Percentiles rank a stretch among this genome's conserved stretches.
Evolutionary conservation across 148 eudicot species (phyloP).

Genomic region (Pharnaceum exiguum): DNA sequence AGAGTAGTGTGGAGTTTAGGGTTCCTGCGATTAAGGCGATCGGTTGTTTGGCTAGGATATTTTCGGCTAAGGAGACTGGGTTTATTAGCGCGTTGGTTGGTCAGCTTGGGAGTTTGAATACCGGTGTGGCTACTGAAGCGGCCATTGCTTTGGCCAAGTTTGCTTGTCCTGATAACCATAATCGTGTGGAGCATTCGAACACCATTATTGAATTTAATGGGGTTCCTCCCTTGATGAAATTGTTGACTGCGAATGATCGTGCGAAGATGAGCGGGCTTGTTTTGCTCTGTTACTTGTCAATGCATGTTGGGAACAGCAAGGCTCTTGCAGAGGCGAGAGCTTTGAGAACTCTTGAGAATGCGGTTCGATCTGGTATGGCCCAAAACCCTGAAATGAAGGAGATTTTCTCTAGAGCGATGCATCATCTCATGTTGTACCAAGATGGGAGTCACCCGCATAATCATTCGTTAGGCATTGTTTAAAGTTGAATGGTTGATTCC

Average conservation of each 20-base stretch:
- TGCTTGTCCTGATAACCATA: constrained; percentile 48
- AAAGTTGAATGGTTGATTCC: constrained; percentile 11
- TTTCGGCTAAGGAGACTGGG: constrained; percentile 66
- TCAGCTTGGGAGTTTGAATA: constrained; percentile 40
- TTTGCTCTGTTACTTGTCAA: constrained; percentile 57
- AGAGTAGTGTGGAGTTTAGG: constrained; percentile 25
- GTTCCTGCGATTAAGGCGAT: constrained; percentile 54
- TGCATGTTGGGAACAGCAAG: constrained; percentile 61
- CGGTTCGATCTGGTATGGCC: constrained; percentile 40
- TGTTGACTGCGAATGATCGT: constrained; percentile 40
- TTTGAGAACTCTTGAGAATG: constrained; percentile 49
- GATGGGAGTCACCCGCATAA: constrained; percentile 43
- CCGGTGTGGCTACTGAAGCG: constrained; percentile 53
- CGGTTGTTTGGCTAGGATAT: constrained; percentile 66
- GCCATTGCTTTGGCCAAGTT: constrained; percentile 62
- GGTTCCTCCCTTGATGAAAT: constrained; percentile 49
- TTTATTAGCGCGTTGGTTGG: constrained; percentile 50
- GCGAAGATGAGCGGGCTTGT: constrained; percentile 42
- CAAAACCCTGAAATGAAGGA: constrained; percentile 53
- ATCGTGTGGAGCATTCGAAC: constrained; percentile 57
- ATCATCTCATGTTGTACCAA: constrained; percentile 62
- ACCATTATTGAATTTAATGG: constrained; percentile 60
- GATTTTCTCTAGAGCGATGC: constrained; percentile 43
- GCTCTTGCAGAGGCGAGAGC: constrained; percentile 63
- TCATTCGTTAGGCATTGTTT: constrained; percentile 33